Evolutionary conservation across 2,329 filamentous ascomycete species (phyloP).

Genomic region (Apiospora kogelbergensis): DNA sequence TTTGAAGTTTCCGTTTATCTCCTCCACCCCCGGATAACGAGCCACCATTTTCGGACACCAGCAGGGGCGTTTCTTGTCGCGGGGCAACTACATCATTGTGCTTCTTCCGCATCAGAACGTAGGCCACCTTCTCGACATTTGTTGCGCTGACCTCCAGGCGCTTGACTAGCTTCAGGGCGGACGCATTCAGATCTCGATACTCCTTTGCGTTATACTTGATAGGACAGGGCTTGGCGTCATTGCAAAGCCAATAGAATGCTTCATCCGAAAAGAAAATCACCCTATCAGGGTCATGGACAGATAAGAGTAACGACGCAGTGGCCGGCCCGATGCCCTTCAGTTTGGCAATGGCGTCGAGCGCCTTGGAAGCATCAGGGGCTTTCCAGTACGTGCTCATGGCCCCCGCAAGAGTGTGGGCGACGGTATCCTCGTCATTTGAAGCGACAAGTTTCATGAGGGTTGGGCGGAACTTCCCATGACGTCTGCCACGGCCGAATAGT

Average conservation of each 20-base stretch:
- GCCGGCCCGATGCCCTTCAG: slow-evolving; percentile 79
- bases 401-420: slow-evolving; percentile 48
- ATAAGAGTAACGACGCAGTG: slow-evolving; percentile 73
- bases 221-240: slow-evolving; percentile 44
- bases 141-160: slow-evolving; percentile 57
- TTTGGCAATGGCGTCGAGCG: slow-evolving; percentile 54
- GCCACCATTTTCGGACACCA: neutral
- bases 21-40: neutral
- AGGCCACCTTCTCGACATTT: slow-evolving; percentile 70
- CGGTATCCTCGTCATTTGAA: slow-evolving; percentile 54
- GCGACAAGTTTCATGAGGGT: slow-evolving; percentile 59
- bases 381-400: slow-evolving; percentile 50
- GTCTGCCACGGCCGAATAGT: slow-evolving; percentile 33
- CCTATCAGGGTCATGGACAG: slow-evolving; percentile 57
- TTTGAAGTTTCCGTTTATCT: neutral
- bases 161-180: slow-evolving; percentile 41
- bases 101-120: slow-evolving; percentile 57
- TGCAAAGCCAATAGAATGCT: slow-evolving; percentile 70
- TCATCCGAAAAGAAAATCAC: slow-evolving; percentile 82
- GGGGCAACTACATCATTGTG: neutral
- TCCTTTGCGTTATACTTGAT: slow-evolving; percentile 73
- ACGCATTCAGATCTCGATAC: slow-evolving; percentile 56
- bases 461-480: slow-evolving; percentile 63
- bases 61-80: neutral
- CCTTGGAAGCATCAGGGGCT: slow-evolving; percentile 35